These are phyloP conservation scores for Chytriomyces hyalinus DNA, from an alignment of 192 early-diverging fungal species.

Conservation along the genomic window DNA sequence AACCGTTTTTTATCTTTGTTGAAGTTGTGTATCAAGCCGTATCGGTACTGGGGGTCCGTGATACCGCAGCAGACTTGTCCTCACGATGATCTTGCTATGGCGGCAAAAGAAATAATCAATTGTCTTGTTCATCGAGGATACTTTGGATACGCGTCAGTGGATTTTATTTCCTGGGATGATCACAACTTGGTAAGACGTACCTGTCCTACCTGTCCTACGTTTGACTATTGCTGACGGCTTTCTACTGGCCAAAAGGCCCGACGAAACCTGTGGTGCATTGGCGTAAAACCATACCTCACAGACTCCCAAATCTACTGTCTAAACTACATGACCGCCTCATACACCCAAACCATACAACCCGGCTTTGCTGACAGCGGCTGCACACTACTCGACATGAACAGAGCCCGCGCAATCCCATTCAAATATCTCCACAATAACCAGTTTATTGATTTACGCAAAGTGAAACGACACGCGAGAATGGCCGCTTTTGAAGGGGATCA, in stretches of 20 bases:
- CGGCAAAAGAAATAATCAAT: background rate
- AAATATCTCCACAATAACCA: constrained; percentile 24
- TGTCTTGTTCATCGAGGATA: constrained; percentile 1
- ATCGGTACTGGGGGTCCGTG: constrained; percentile 22
- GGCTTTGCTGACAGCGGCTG: background rate
- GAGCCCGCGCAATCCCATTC: constrained; percentile 21
- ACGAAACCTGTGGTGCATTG: constrained; percentile 23
- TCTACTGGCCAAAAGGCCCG: background rate
- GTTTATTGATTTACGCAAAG: constrained; percentile 9
- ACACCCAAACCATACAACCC: constrained; percentile 7
- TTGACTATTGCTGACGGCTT: background rate
- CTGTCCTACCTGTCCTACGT: background rate
- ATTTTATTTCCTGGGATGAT: constrained; percentile 29
- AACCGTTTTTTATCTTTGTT: too few relatives aligned
- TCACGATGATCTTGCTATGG: constrained; percentile 15
- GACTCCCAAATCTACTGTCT: background rate
- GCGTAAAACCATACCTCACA: constrained; percentile 27
- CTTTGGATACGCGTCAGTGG: constrained; percentile 29
- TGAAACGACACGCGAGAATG: constrained; percentile 10
- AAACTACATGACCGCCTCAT: constrained; percentile 11
- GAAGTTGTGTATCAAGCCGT: constrained; percentile 16
- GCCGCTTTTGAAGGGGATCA: constrained; percentile 16
- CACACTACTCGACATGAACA: constrained; percentile 17
- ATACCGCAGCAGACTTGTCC: constrained; percentile 24
- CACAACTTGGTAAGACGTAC: background rate